Evolutionary conservation across 352 stramenopile genomes (phyloP).

Genomic region (Globisporangium cylindrosporum): DNA sequence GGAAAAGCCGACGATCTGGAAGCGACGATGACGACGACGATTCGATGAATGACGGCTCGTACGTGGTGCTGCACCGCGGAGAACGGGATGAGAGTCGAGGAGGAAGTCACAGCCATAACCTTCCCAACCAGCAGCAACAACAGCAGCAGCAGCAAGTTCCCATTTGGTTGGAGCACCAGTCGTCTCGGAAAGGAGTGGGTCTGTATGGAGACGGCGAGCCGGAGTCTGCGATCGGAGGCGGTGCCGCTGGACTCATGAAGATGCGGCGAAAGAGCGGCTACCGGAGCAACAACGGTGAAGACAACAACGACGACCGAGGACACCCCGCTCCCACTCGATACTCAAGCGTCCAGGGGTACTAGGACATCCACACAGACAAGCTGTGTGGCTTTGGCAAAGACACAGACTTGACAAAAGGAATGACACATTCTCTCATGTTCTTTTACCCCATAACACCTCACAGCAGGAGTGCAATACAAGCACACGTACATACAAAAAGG

Average conservation of each 20-base stretch:
- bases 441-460: neutral
- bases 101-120: neutral
- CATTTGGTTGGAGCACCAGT: conserved; percentile 54
- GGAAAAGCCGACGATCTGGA: conserved; percentile 43
- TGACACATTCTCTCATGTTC: neutral
- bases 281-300: conserved; percentile 44
- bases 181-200: conserved; percentile 21
- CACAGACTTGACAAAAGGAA: neutral
- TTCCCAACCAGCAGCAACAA: conserved; percentile 10
- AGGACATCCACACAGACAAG: neutral
- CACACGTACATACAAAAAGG: conserved; percentile 2
- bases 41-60: conserved; percentile 37
- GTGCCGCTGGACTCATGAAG: conserved; percentile 64
- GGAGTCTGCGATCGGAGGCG: conserved; percentile 42
- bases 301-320: conserved; percentile 23
- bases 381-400: neutral
- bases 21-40: conserved; percentile 22
- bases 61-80: conserved; percentile 20
- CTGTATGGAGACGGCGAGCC: conserved; percentile 33
- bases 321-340: conserved; percentile 1
- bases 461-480: neutral
- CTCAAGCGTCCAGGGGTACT: conserved; percentile 10
- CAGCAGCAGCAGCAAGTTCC: conserved; percentile 39
- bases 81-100: conserved; percentile 18
- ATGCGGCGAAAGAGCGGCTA: conserved; percentile 56